phyloP scores from a whole-genome alignment of 306 rosid species.

The Malus orientalis region DNA sequence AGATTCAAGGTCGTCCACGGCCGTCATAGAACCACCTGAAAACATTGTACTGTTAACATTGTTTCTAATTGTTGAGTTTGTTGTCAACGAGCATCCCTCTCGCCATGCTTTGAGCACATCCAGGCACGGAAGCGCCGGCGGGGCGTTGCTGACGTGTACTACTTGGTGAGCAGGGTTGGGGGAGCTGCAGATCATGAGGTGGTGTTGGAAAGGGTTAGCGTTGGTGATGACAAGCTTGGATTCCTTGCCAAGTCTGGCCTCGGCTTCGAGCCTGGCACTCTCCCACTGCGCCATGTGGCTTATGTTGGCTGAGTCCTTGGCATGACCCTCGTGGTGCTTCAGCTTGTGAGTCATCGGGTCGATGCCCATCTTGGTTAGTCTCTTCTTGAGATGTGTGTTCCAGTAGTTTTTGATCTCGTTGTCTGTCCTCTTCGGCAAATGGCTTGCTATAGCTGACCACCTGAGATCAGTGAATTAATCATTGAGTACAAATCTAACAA shows the following conservation, averaged over 20 bases:
- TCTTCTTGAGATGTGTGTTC: slow-evolving; percentile 93
- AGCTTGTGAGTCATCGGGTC: slow-evolving; percentile 95
- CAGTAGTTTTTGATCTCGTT: slow-evolving; percentile 95
- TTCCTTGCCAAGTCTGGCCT: slow-evolving; percentile 81
- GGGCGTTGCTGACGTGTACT: slow-evolving; percentile 8
- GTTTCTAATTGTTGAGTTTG: not conserved
- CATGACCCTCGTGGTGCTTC: slow-evolving; percentile 29
- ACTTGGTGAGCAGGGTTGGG: slow-evolving; percentile 19
- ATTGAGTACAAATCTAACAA: not conserved
- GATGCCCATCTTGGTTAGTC: slow-evolving; percentile 88
- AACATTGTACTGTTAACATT: not conserved
- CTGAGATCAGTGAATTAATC: slow-evolving; percentile 19
- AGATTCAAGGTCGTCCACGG: slow-evolving; percentile 59
- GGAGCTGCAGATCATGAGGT: slow-evolving; percentile 11
- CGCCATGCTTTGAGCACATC: slow-evolving; percentile 56
- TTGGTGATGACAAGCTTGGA: slow-evolving; percentile 35
- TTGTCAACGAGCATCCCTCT: slow-evolving; percentile 30
- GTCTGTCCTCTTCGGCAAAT: slow-evolving; percentile 86
- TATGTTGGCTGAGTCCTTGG: slow-evolving; percentile 70
- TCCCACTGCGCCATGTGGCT: slow-evolving; percentile 99
- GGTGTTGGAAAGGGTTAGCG: slow-evolving; percentile 36
- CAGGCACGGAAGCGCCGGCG: slow-evolving; percentile 34
- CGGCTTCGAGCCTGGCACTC: slow-evolving; percentile 97
- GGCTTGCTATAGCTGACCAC: slow-evolving; percentile 99
- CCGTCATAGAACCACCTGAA: slow-evolving; percentile 15